These are phyloP conservation scores for Ophiostoma populinum DNA, from an alignment of 2,329 filamentous ascomycete species.

Conservation along the genomic window DNA sequence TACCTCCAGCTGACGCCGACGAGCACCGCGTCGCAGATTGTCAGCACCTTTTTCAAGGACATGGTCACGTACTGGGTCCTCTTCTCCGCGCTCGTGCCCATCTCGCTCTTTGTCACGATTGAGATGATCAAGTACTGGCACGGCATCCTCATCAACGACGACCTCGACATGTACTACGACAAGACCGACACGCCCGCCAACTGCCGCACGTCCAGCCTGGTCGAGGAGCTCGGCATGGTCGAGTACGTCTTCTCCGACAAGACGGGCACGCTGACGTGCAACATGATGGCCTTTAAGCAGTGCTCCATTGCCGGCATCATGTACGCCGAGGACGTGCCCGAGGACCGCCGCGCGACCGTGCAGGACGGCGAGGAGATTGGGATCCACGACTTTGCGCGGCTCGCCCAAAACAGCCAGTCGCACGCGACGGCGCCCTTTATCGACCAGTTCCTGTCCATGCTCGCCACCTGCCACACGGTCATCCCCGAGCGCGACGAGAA, in stretches of 20 bases:
- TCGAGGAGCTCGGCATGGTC: conserved; percentile 94
- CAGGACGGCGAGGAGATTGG: conserved; percentile 63
- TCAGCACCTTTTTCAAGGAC: conserved; percentile 74
- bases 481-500: conserved; percentile 79
- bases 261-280: conserved; percentile 77
- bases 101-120: conserved; percentile 93
- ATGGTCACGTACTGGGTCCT: conserved; percentile 98
- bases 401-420: conserved; percentile 48
- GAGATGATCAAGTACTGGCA: conserved; percentile 98
- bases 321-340: conserved; percentile 81
- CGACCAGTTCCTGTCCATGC: conserved; percentile 70
- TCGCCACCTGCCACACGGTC: conserved; percentile 89
- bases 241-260: conserved; percentile 98
- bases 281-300: conserved; percentile 96
- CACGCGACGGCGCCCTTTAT: conserved; percentile 35
- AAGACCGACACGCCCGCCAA: conserved; percentile 89
- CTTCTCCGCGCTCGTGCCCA: conserved; percentile 90
- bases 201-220: conserved; percentile 86
- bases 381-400: conserved; percentile 66
- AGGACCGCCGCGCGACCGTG: conserved; percentile 69
- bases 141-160: conserved; percentile 92
- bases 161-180: conserved; percentile 95
- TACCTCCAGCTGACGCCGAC: conserved; percentile 56
- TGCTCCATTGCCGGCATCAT: conserved; percentile 85
- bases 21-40: conserved; percentile 36